Percentiles rank a stretch among this genome's conserved stretches.
Evolutionary conservation across 768 basidiomycete species (phyloP).

Genomic region (Tylopilus rubrobrunneus): DNA sequence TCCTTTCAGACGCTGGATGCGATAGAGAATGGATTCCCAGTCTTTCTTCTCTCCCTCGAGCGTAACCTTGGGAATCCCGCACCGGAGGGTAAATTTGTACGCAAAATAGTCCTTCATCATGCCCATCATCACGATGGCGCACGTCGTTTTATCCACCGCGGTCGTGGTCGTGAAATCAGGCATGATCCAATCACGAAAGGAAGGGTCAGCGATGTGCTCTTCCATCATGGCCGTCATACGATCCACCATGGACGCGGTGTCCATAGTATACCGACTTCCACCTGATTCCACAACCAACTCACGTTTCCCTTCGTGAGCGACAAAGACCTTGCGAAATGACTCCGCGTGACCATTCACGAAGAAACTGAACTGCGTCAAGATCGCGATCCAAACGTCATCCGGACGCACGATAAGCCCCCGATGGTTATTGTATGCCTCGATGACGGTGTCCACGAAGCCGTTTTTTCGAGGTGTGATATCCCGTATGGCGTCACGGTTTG

Average conservation of each 20-base stretch:
- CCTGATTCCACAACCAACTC: slow-evolving; percentile 24
- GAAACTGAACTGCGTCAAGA: slow-evolving; percentile 36
- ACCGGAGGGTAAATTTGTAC: slow-evolving; percentile 29
- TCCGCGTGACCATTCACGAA: slow-evolving; percentile 38
- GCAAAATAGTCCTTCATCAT: slow-evolving; percentile 40
- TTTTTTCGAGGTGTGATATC: slow-evolving; percentile 30
- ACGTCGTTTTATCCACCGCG: slow-evolving; percentile 33
- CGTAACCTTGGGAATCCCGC: slow-evolving; percentile 44
- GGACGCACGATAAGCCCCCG: slow-evolving; percentile 41
- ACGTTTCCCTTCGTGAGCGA: slow-evolving; percentile 22
- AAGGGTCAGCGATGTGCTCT: slow-evolving; percentile 20
- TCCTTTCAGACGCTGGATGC: slow-evolving; percentile 37
- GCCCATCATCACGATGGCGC: slow-evolving; percentile 41
- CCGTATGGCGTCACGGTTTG: slow-evolving; percentile 15
- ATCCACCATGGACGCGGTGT: slow-evolving; percentile 30
- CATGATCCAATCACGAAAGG: slow-evolving; percentile 38
- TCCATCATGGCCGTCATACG: slow-evolving; percentile 22
- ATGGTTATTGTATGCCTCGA: slow-evolving; percentile 35
- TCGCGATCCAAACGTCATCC: slow-evolving; percentile 45
- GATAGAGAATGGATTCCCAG: slow-evolving; percentile 33
- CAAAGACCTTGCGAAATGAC: slow-evolving; percentile 30
- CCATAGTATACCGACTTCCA: slow-evolving; percentile 22
- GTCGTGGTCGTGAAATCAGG: slow-evolving; percentile 46
- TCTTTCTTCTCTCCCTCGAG: slow-evolving; percentile 40
- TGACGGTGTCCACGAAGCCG: slow-evolving; percentile 35